Evolutionary conservation across 495 filamentous ascomycete species (phyloP), one percentile per base, ranked within the genome.

Genomic region (Paragyromitra xinjiangensis): DNA sequence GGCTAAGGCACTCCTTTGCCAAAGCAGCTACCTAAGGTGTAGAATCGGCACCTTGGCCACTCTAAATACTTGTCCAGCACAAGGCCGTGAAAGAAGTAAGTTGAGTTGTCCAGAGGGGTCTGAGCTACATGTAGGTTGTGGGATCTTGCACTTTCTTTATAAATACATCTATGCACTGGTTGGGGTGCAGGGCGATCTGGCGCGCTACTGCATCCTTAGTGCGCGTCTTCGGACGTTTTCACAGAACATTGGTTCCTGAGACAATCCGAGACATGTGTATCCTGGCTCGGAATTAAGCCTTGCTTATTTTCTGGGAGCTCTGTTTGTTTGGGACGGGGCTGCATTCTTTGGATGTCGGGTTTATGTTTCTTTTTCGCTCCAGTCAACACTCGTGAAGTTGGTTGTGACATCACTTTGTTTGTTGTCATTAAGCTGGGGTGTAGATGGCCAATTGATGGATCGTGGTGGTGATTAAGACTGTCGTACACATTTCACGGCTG

Each of bases 151-250:
- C 22, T 37, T 61, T 39, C 56, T 63, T 71, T 62, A 51, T 44
- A 45, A 71, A 71, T 71, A 58, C 24, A 29, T 37, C 9, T 51
- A 7, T 56, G 12, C 14, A 7, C 37, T 61, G 37, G 29, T n/a
- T 59, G 67, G 22, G 42, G 53, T 37, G 53, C 53, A 69, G 59
- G 67, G 51, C 58, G 51, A 69, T 58, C 51, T 11, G 37, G 51
- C 53, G 37, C 50, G 53, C 65, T 44, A 45, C 67, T 69, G 67
- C 53, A 48, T 39, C 50, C 26, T 34, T 26, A 53, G n/a, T 39
- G 37, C 42, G 50, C 65, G 51, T 58, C 65, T 42, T 42, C 65
- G 65, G 51, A 34, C 42, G 64, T 50, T 66, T 50, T 50, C 24
- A 22, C 26, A 67, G 24, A 14, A 9, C 51, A 14, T 58, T 29